phyloP scores from a whole-genome alignment of 2,329 filamentous ascomycete genomes.

The Trichoderma sp. region DNA sequence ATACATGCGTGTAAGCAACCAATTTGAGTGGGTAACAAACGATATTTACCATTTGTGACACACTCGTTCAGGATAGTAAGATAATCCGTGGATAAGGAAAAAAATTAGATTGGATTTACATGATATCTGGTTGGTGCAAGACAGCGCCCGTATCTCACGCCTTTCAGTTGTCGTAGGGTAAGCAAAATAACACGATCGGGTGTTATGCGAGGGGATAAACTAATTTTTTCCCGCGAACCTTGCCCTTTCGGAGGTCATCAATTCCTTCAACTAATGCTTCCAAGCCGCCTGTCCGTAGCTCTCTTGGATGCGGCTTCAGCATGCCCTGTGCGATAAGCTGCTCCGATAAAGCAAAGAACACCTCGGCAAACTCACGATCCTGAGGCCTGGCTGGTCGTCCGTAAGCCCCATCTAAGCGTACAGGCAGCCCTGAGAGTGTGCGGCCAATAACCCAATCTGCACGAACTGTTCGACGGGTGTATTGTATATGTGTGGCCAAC shows the following conservation, averaged over 20 bases:
- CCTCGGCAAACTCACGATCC: neutral
- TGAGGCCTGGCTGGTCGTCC: neutral
- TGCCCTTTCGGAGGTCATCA: neutral
- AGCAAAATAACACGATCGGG: neutral
- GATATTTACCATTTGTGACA: neutral
- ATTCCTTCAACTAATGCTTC: neutral
- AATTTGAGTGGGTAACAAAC: neutral
- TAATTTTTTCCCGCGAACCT: neutral
- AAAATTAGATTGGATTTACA: neutral
- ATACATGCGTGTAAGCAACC: neutral
- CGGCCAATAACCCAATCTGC: neutral
- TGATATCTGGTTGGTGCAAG: neutral
- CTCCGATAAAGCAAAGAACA: neutral
- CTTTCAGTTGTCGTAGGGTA: neutral
- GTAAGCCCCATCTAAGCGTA: neutral
- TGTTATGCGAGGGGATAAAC: neutral
- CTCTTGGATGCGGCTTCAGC: neutral
- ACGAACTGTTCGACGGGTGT: neutral
- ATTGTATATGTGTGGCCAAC: neutral
- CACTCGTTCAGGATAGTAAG: no score
- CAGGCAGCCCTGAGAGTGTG: neutral
- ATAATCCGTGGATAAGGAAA: neutral
- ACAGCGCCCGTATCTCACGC: fast-evolving
- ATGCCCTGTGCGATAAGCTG: neutral
- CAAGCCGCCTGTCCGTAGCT: neutral